Evolutionary conservation across 768 basidiomycete genomes (phyloP).

Genomic region (Trametes villosa): DNA sequence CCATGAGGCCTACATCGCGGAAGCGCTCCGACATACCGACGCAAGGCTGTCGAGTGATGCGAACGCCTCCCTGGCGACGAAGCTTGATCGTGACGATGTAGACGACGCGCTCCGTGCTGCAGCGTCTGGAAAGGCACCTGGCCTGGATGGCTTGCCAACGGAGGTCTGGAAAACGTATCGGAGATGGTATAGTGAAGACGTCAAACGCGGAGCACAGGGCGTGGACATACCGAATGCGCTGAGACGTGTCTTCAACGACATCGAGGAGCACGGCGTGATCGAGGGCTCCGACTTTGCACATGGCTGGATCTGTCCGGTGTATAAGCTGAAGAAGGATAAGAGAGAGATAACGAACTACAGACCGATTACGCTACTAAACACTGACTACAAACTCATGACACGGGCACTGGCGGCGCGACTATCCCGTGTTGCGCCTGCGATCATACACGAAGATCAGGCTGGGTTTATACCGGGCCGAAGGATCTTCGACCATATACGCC

Average conservation of each 20-base stretch:
- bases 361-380: conserved; percentile 34
- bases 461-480: conserved; percentile 41
- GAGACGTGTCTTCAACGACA: conserved; percentile 1
- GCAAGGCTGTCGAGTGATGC: background rate
- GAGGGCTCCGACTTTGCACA: conserved; percentile 25
- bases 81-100: background rate
- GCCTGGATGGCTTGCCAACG: conserved; percentile 13
- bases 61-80: background rate
- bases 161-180: conserved; percentile 19
- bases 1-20: background rate
- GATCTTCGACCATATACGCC: conserved; percentile 39
- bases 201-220: background rate
- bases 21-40: background rate
- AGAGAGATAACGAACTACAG: conserved; percentile 19
- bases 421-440: conserved; percentile 7
- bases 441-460: conserved; percentile 41
- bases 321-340: conserved; percentile 1
- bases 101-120: background rate
- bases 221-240: background rate
- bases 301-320: conserved; percentile 41
- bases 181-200: conserved; percentile 8
- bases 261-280: background rate
- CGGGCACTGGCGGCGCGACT: conserved; percentile 29
- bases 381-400: conserved; percentile 26
- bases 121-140: background rate